These are phyloP conservation scores for Akanthomyces lecanii DNA, from an alignment of 2,329 filamentous ascomycete species.

Conservation along the genomic window DNA sequence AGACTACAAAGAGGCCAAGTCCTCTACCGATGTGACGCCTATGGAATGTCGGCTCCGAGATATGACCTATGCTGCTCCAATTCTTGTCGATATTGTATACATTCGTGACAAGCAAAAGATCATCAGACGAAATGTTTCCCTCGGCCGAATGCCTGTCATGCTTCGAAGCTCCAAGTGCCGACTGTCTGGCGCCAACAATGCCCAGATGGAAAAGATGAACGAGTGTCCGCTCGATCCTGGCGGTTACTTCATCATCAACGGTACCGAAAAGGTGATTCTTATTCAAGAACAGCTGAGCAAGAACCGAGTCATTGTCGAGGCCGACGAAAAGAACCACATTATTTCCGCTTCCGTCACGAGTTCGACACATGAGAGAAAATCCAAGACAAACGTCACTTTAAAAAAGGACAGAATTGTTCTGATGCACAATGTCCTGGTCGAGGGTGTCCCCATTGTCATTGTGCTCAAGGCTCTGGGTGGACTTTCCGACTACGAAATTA, in stretches of 20 bases:
- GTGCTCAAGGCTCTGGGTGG: conserved; percentile 90
- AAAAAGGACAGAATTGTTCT: conserved; percentile 91
- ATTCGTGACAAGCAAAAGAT: conserved; percentile 74
- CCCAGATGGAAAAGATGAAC: conserved; percentile 85
- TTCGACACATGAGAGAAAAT: conserved; percentile 96
- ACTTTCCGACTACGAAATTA: conserved; percentile 89
- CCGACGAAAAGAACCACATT: conserved; percentile 84
- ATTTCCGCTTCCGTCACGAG: conserved; percentile 95
- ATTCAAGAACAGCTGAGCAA: conserved; percentile 99
- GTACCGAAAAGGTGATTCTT: conserved; percentile 96
- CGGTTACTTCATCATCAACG: conserved; percentile 96
- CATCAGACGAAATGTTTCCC: conserved; percentile 69
- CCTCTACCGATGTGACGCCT: conserved; percentile 74
- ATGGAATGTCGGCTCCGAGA: conserved; percentile 96
- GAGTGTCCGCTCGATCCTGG: conserved; percentile 95
- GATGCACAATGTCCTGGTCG: conserved; percentile 87
- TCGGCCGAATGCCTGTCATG: conserved; percentile 95
- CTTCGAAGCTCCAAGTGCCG: conserved; percentile 92
- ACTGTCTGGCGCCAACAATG: conserved; percentile 75
- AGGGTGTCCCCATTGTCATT: conserved; percentile 93
- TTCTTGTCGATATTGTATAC: conserved; percentile 88
- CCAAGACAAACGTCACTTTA: conserved; percentile 90
- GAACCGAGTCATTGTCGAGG: conserved; percentile 96
- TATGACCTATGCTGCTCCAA: conserved; percentile 96
- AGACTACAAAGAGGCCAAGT: conserved; percentile 68